Evolutionary conservation across 805 yeast species (phyloP).

Genomic region (Candida golubevii): DNA sequence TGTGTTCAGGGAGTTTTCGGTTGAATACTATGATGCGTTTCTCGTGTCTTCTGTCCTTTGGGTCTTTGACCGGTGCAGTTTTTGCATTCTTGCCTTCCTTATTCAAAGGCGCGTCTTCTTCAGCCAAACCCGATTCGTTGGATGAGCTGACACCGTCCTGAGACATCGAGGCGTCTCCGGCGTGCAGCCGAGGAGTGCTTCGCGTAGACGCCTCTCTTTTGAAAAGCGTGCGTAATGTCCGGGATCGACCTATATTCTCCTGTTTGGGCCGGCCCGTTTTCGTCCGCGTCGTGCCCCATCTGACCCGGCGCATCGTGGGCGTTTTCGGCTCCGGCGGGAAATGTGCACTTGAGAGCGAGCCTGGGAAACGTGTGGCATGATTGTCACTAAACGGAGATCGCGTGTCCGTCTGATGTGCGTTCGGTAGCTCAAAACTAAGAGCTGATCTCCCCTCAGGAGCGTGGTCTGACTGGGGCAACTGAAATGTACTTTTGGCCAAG

Average conservation of each 20-base stretch:
- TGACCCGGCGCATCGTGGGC: slow-evolving; percentile 65
- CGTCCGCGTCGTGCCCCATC: slow-evolving; percentile 90
- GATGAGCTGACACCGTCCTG: neutral
- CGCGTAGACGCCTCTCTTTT: slow-evolving; percentile 14
- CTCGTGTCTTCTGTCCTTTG: slow-evolving; percentile 24
- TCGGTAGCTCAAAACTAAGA: slow-evolving; percentile 31
- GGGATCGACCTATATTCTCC: slow-evolving; percentile 49
- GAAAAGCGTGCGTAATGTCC: slow-evolving; percentile 49
- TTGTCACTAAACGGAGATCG: slow-evolving; percentile 27
- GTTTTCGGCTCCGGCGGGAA: slow-evolving; percentile 11
- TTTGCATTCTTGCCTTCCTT: too few relatives aligned
- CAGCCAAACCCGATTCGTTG: slow-evolving; percentile 6
- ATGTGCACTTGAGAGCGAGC: slow-evolving; percentile 13
- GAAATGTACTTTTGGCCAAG: slow-evolving; percentile 5
- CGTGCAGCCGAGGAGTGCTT: neutral
- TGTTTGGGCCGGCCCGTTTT: slow-evolving; percentile 60
- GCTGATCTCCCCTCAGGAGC: slow-evolving; percentile 19
- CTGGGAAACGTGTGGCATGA: slow-evolving; percentile 4
- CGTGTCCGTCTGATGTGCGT: slow-evolving; percentile 1
- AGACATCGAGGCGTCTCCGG: slow-evolving; percentile 12
- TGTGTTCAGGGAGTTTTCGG: slow-evolving; percentile 52
- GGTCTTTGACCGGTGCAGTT: slow-evolving; percentile 17
- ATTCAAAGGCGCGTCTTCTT: neutral
- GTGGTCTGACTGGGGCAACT: slow-evolving; percentile 18
- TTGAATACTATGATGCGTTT: slow-evolving; percentile 39